Evolutionary conservation across 352 stramenopile species (phyloP), one percentile per base, ranked within the genome.

Genomic region (Globisporangium emineosum): DNA sequence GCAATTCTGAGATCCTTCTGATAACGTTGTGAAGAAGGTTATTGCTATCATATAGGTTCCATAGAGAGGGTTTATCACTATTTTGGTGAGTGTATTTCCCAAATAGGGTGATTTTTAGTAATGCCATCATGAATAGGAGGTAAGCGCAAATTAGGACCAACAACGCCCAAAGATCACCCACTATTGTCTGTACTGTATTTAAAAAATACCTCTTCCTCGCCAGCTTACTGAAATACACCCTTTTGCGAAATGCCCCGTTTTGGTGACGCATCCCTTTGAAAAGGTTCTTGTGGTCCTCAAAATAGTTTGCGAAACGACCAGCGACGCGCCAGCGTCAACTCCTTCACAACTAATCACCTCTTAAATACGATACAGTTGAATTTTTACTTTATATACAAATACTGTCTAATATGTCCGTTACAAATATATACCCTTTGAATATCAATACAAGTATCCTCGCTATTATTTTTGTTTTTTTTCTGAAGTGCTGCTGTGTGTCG

Each of bases 281-380:
- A 50, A 50, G 43, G 25, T 54, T 64, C 58, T 64, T 64, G 58
- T 64, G 58, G 58, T 54, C 23, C 17, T 5, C 10, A 51, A 55
- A 64, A 57, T 57, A 25, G 51, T 21, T 56, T 40, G 30, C 30
- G n/a, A 57, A 57, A 57, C 43, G 17, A 29, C 43, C 13, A 21
- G 37, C 15, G 17, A 50, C 23, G 40, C 35, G 15, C 23, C 12
- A 23, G 23, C 15, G 17, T 32, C 32, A 21, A n/a, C 7, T 3
- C 15, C 5, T n/a, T 25, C 25, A 32, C 55, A 61, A 2, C 6
- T 21, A 10, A 61, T 61, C 5, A 2, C 33, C 42, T 51, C 13
- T 35, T 0, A 0, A 25, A 40, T 0, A 30, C 6, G 23, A 40
- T 51, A 1, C 5, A 15, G 8, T 33, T 61, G 21, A 52, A 40